Base-by-base conservation (phyloP, 2,329 filamentous ascomycete genomes). In the Aaosphaeria arxii region DNA sequence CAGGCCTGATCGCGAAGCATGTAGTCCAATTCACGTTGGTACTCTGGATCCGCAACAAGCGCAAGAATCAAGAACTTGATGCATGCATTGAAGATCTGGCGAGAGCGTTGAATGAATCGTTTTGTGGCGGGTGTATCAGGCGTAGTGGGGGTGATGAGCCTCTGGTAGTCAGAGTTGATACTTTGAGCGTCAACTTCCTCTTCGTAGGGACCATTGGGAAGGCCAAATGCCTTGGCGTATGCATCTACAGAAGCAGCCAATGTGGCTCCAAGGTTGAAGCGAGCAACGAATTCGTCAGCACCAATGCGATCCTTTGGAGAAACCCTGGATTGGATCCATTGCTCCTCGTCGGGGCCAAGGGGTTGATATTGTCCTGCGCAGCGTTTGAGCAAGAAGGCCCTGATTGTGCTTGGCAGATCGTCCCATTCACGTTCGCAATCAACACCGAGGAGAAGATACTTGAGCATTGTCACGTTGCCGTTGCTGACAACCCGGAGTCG, bases 351-450 rank as follows among this genome's bases (percentile, higher is more conserved):
- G 4, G 33, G 9, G 33, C 9, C n/a, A 9, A n/a, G 33, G 33
- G 7, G n/a, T 3, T 36, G 9, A n/a, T 9, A 9, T 9, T 9
- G 46, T 44, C 46, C 46, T 7, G 46, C 50, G 38, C 55, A 75
- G 44, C 74, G 69, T 17, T 62, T 62, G 5, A 78, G 56, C 7
- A 78, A 54, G 7, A 71, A 55, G 24, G 62, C 55, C 46, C 76
- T 64, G 43, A 77, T 67, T n/a, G 66, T 59, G 11, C 59, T 56
- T 6, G 75, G 74, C 5, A 79, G 56, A 40, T 79, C 75, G 40
- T 79, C 76, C 76, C 76, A 79, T 13, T 75, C 64, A 11, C 64
- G 64, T 46, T 79, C 74, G 39, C 65, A 65, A 32, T 77, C 67
- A 17, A 77, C 68, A 1, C 74, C 74, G 28, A 78, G 59, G 35